Evolutionary conservation across 1,284 basidiomycete species (phyloP).

Genomic region (Malassezia nana): DNA sequence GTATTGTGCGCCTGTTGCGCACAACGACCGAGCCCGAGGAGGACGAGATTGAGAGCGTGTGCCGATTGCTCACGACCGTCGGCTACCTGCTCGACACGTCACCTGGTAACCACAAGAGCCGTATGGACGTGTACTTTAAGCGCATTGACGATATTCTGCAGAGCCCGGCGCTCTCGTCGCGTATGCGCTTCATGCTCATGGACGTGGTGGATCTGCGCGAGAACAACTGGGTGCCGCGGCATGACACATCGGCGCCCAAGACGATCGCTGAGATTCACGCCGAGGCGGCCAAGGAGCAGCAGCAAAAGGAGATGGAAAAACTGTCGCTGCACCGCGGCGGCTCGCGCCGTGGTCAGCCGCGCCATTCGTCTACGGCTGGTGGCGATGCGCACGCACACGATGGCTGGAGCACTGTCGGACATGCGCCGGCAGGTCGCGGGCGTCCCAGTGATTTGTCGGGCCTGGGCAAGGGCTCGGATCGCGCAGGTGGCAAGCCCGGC

Average conservation of each 20-base stretch:
- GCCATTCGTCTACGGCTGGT: constrained; percentile 43
- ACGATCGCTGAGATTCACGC: constrained; percentile 85
- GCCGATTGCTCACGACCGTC: constrained; percentile 81
- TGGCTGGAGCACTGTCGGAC: constrained; percentile 74
- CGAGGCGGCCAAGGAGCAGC: constrained; percentile 53
- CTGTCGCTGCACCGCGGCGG: constrained; percentile 63
- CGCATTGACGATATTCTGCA: constrained; percentile 69
- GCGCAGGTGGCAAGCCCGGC: constrained; percentile 37
- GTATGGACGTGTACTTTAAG: constrained; percentile 83
- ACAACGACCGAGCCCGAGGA: constrained; percentile 91
- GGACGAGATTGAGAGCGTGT: constrained; percentile 91
- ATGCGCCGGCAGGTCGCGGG: constrained; percentile 54
- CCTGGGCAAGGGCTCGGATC: constrained; percentile 60
- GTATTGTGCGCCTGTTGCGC: constrained; percentile 82
- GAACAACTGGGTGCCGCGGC: constrained; percentile 68
- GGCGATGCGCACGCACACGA: constrained; percentile 52
- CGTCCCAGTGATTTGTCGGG: constrained; percentile 77
- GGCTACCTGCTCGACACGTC: constrained; percentile 64
- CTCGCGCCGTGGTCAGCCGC: constrained; percentile 74
- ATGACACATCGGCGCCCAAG: constrained; percentile 66
- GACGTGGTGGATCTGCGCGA: constrained; percentile 80
- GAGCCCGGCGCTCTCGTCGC: constrained; percentile 65
- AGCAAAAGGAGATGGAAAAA: constrained; percentile 28
- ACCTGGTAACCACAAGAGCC: constrained; percentile 55
- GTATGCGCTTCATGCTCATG: constrained; percentile 92